A percentile compares a stretch with the other conserved stretches of the same genome.
phyloP scores from a whole-genome alignment of 768 basidiomycete species.

The Dentipellis fragilis region DNA sequence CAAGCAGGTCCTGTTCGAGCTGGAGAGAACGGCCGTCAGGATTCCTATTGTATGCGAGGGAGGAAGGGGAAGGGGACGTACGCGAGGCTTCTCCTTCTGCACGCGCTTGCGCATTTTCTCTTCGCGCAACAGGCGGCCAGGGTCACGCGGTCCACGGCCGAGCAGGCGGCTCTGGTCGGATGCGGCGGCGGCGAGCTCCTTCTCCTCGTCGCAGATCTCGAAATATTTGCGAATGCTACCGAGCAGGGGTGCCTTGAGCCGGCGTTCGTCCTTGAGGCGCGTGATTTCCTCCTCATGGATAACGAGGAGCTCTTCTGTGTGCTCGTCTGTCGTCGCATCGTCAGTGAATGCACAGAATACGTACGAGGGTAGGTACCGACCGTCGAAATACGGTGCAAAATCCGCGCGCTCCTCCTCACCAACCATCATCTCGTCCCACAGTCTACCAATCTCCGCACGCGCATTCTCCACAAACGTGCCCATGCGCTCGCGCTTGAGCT shows the following conservation, averaged over 20 bases:
- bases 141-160: constrained; percentile 73
- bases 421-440: constrained; percentile 84
- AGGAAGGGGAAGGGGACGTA: constrained; percentile 26
- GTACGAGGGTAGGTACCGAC: constrained; percentile 30
- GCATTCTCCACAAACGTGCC: constrained; percentile 75
- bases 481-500: constrained; percentile 83
- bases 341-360: constrained; percentile 1
- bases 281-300: constrained; percentile 82
- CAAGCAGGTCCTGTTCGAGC: constrained; percentile 84
- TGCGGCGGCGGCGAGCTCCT: constrained; percentile 73
- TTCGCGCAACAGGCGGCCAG: constrained; percentile 79
- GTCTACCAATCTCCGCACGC: constrained; percentile 62
- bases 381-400: constrained; percentile 77
- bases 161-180: constrained; percentile 75
- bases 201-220: constrained; percentile 82
- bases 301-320: constrained; percentile 77
- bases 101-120: constrained; percentile 98
- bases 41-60: not conserved
- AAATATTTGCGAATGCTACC: constrained; percentile 79
- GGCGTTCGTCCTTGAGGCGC: constrained; percentile 74
- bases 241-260: constrained; percentile 67
- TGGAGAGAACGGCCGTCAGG: constrained; percentile 23
- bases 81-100: constrained; percentile 84
- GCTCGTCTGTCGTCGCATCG: constrained; percentile 49
- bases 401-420: constrained; percentile 74